A percentile compares a stretch with the other conserved stretches of the same genome.
Conservation (phyloP, 495 filamentous ascomycete species). For the Penicillium malachiteum region DNA sequence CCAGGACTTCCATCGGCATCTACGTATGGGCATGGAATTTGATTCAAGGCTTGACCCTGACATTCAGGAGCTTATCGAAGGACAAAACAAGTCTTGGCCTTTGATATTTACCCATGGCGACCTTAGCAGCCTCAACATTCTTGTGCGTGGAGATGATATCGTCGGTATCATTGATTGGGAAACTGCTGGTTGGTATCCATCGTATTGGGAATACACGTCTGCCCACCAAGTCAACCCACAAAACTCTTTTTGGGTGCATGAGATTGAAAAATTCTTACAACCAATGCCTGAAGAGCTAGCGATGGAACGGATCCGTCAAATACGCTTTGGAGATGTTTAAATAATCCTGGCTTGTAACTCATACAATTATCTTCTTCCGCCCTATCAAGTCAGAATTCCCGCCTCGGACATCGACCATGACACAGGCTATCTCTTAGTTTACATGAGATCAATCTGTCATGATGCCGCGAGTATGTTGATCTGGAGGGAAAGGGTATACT, state of each 20-base stretch:
- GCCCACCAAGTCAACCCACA: conserved; percentile 48
- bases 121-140: conserved; percentile 44
- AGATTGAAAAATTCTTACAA: conserved; percentile 51
- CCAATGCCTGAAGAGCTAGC: conserved; percentile 44
- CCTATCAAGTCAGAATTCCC: conserved; percentile 25
- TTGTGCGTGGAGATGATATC: conserved; percentile 36
- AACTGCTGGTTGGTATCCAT: conserved; percentile 50
- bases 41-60: conserved; percentile 30
- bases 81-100: conserved; percentile 32
- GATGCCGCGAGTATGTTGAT: too few relatives aligned
- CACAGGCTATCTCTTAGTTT: too few relatives aligned
- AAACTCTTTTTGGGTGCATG: conserved; percentile 44
- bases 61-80: conserved; percentile 38
- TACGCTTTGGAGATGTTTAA: conserved; percentile 38
- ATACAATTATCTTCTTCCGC: conserved; percentile 29
- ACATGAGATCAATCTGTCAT: too few relatives aligned
- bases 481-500: too few relatives aligned
- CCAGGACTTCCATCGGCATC: conserved; percentile 44
- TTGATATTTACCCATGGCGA: conserved; percentile 43
- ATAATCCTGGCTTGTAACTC: not conserved
- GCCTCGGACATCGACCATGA: too few relatives aligned
- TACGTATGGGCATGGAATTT: conserved; percentile 38
- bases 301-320: conserved; percentile 48
- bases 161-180: conserved; percentile 56
- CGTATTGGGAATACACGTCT: conserved; percentile 54